These are phyloP conservation scores for Peronospora destructor DNA, from an alignment of 352 stramenopile genomes.

Conservation along the genomic window DNA sequence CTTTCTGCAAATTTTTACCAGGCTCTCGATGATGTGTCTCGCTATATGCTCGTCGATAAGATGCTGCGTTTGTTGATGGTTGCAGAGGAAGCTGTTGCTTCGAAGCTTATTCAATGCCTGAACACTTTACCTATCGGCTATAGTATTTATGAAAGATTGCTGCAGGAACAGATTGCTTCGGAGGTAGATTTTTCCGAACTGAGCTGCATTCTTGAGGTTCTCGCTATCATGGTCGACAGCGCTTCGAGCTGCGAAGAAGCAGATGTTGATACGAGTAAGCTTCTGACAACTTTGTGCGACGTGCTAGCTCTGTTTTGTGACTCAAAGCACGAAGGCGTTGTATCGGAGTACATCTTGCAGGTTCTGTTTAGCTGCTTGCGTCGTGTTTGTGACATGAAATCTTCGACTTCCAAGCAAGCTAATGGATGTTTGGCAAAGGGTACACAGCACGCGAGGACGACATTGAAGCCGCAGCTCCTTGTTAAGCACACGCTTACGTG, in stretches of 20 bases:
- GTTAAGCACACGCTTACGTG: constrained; percentile 75
- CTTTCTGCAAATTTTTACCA: constrained; percentile 40
- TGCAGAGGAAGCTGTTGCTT: constrained; percentile 50
- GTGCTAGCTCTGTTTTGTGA: constrained; percentile 57
- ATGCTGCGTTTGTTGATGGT: constrained; percentile 57
- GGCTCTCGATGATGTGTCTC: constrained; percentile 41
- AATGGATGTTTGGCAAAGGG: constrained; percentile 19
- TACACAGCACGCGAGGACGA: constrained; percentile 6
- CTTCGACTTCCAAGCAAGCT: constrained; percentile 5
- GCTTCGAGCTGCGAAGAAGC: constrained; percentile 24
- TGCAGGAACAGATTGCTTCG: constrained; percentile 36
- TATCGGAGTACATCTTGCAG: constrained; percentile 79
- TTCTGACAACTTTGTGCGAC: constrained; percentile 51
- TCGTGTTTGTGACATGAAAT: constrained; percentile 48
- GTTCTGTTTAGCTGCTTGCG: constrained; percentile 72
- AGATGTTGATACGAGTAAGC: constrained; percentile 24
- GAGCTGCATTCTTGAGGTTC: constrained; percentile 72
- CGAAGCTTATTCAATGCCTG: constrained; percentile 46
- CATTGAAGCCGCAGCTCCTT: constrained; percentile 53
- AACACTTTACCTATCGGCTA: constrained; percentile 47
- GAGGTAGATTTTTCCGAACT: constrained; percentile 37
- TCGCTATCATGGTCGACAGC: constrained; percentile 61
- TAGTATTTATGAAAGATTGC: constrained; percentile 45
- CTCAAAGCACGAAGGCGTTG: constrained; percentile 37
- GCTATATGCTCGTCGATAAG: constrained; percentile 40